A percentile compares a stretch with the other conserved stretches of the same genome.
These are phyloP conservation scores for Luffa aegyptiaca DNA, from an alignment of 306 rosid species.

Conservation along the genomic window DNA sequence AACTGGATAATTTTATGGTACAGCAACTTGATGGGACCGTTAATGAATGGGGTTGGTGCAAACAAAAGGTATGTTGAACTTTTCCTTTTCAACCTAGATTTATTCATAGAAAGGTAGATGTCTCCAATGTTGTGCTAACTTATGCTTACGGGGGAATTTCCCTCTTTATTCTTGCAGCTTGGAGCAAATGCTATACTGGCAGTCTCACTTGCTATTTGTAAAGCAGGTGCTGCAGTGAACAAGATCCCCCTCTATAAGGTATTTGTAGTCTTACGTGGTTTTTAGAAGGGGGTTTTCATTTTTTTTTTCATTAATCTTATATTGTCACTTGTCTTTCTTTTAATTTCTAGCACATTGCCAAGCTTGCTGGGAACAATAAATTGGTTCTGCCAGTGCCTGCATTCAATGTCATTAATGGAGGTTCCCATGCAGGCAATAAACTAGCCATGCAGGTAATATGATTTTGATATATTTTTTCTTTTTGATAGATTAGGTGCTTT, in stretches of 20 bases:
- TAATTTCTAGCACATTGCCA: constrained; percentile 76
- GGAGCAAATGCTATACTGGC: constrained; percentile 95
- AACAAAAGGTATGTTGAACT: constrained; percentile 50
- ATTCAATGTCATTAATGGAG: constrained; percentile 95
- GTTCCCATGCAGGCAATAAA: constrained; percentile 96
- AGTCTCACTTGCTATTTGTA: constrained; percentile 85
- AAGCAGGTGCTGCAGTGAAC: constrained; percentile 73
- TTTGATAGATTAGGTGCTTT: background rate
- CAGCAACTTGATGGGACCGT: constrained; percentile 89
- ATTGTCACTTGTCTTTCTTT: constrained; percentile 6
- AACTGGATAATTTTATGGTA: constrained; percentile 78
- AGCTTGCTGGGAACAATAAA: constrained; percentile 77
- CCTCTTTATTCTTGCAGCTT: constrained; percentile 38
- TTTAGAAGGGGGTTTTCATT: background rate
- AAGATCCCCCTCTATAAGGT: constrained; percentile 87
- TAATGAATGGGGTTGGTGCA: constrained; percentile 99
- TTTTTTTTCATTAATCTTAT: background rate
- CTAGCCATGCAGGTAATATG: constrained; percentile 83
- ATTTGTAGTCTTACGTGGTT: background rate
- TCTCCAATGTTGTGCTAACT: background rate
- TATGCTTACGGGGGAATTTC: background rate
- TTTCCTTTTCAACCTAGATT: background rate
- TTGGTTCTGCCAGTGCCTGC: constrained; percentile 90
- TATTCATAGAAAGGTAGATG: background rate
- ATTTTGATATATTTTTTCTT: background rate